These are phyloP conservation scores for Psidium guajava DNA, from an alignment of 345 rosid genomes.

Conservation along the genomic window DNA sequence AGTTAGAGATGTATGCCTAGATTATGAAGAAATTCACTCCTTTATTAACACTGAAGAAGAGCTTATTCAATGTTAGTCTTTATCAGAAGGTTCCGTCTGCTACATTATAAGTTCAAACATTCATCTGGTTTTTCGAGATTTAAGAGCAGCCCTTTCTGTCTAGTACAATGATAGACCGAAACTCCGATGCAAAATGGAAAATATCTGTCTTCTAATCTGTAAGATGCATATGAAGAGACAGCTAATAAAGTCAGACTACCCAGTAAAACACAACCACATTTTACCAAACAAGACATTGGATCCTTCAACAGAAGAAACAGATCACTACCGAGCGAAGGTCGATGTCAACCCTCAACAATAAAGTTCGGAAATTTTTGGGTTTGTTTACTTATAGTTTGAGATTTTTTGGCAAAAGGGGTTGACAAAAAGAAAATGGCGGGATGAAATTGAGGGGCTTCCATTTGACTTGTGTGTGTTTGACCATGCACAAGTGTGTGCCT, in stretches of 20 bases:
- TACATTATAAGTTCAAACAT: not conserved
- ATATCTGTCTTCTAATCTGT: not conserved
- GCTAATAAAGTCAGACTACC: not conserved
- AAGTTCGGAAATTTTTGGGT: not conserved
- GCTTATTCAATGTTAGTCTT: not conserved
- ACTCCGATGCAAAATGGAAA: not conserved
- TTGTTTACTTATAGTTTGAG: not conserved
- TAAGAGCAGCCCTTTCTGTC: not conserved
- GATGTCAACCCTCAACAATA: not conserved
- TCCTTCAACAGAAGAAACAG: not conserved
- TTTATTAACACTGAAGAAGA: not conserved
- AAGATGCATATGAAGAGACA: not conserved
- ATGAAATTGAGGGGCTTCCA: not conserved
- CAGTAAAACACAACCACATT: not conserved
- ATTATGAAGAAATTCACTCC: not conserved
- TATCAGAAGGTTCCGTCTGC: not conserved
- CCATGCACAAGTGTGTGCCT: not conserved
- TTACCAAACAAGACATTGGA: not conserved
- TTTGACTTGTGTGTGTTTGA: not conserved
- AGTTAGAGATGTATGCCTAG: not conserved
- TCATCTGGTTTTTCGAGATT: not conserved
- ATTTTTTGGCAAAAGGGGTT: not conserved
- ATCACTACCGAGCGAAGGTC: not conserved
- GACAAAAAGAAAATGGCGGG: not conserved
- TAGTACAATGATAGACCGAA: not conserved